Base-by-base conservation (phyloP, 208 protist species). In the Crithidia fasciculata region DNA sequence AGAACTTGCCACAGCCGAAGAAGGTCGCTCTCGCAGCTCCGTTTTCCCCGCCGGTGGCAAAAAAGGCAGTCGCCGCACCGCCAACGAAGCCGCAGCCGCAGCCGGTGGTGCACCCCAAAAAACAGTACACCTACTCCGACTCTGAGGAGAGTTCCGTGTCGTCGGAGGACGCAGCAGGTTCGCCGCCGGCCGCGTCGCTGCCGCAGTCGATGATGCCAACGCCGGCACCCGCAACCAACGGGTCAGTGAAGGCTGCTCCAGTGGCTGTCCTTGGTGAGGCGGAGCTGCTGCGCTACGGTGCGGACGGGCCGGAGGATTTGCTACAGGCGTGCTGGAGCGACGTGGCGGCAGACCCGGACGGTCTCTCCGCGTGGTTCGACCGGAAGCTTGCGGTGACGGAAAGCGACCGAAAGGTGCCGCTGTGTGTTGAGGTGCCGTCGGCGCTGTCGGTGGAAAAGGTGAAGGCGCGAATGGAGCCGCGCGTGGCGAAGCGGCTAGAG, bases 311-410 rank as follows among this genome's bases (percentile, higher is more conserved):
- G 5, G 55, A 69, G 13, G 55, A 76, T 13, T 40, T 76, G 15
- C 4, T 76, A 54, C 72, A 70, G 55, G 55, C 63, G 7, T 70
- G 57, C 56, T 53, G 47, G 50, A 65, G 47, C 36, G 72, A 76
- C 6, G 37, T 63, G 43, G 41, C 62, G 3, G 56, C 62, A 7
- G 63, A 69, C 39, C 49, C 63, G 5, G 63, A 76, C n/a, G 72
- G 72, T 36, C 45, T 70, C 15, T 41, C 72, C 8, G 72, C 43
- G 62, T 76, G 63, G 61, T 70, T 63, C 19, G 45, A 50, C 54
- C 54, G 61, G 7, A 41, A 36, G 16, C 44, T 76, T 18, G 61
- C 72, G 19, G 36, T 76, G 16, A 53, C 72, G 18, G 52, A 49
- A 47, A 39, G 60, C 43, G 63, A 70, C 49, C 62, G 53, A 0